A percentile compares a stretch with the other conserved stretches of the same genome.
phyloP scores from a whole-genome alignment of 768 basidiomycete species.

The Trametes villosa region DNA sequence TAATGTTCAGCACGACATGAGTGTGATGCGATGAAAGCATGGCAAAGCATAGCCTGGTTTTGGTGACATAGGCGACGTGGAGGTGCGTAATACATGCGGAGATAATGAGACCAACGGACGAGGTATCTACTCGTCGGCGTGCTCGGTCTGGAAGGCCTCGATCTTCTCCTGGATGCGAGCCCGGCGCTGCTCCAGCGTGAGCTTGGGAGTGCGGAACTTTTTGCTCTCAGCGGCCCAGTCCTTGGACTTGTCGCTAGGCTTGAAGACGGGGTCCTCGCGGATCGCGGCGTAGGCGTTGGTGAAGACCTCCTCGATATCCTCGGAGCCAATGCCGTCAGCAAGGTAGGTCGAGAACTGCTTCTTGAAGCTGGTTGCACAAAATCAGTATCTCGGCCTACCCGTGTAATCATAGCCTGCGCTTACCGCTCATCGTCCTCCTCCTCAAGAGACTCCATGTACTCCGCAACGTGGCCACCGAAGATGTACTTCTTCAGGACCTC shows the following conservation, averaged over 20 bases:
- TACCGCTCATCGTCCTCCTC: conserved; percentile 99
- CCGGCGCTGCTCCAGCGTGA: conserved; percentile 78
- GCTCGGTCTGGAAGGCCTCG: conserved; percentile 80
- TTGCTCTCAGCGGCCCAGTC: conserved; percentile 90
- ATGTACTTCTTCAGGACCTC: conserved; percentile 98
- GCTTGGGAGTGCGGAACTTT: conserved; percentile 70
- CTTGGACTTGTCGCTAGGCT: conserved; percentile 83
- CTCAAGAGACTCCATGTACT: conserved; percentile 99
- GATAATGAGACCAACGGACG: conserved; percentile 20
- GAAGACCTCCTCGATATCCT: conserved; percentile 97
- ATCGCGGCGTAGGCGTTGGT: conserved; percentile 92
- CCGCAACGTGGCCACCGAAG: conserved; percentile 94
- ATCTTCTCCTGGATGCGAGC: conserved; percentile 87
- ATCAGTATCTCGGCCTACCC: conserved; percentile 15
- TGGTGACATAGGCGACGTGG: conserved; percentile 22
- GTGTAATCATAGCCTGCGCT: conserved; percentile 28
- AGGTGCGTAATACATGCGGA: conserved; percentile 15
- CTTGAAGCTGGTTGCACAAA: conserved; percentile 71
- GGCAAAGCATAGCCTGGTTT: conserved; percentile 25
- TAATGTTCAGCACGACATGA: neutral
- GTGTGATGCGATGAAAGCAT: conserved; percentile 14
- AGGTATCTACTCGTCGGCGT: conserved; percentile 72
- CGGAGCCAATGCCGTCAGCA: conserved; percentile 92
- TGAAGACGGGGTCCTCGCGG: conserved; percentile 91
- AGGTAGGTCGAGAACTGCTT: conserved; percentile 97